phyloP scores from a whole-genome alignment of 2,329 filamentous ascomycete species.

The Fusarium sp. region DNA sequence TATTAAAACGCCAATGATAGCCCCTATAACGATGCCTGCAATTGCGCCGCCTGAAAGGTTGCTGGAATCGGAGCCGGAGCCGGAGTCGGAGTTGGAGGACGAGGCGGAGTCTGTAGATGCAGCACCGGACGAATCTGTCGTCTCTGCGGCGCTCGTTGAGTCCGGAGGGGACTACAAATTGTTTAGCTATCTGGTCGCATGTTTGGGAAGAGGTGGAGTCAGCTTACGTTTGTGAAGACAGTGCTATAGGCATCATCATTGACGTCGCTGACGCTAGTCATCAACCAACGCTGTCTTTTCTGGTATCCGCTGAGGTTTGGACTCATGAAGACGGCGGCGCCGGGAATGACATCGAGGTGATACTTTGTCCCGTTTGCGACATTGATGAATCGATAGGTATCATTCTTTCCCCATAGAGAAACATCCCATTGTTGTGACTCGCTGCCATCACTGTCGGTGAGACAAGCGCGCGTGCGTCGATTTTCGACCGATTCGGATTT shows the following conservation, averaged over 20 bases:
- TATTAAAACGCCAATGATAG: no score
- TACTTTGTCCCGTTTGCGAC: constrained; percentile 52
- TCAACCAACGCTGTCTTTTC: constrained; percentile 53
- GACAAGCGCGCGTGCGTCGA: constrained; percentile 50
- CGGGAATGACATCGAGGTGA: constrained; percentile 53
- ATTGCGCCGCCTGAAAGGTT: no score
- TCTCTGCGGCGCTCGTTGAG: no score
- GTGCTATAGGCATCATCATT: constrained; percentile 54
- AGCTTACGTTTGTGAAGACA: constrained; percentile 30
- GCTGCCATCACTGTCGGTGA: constrained; percentile 44
- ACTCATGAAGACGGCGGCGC: constrained; percentile 53
- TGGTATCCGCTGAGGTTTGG: constrained; percentile 45
- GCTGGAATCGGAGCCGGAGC: no score
- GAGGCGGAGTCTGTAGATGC: no score
- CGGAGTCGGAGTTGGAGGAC: no score
- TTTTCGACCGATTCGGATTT: constrained; percentile 31
- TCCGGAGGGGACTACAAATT: no score
- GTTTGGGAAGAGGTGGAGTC: no score
- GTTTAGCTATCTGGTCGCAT: no score
- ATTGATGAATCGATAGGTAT: constrained; percentile 51
- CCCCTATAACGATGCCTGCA: no score
- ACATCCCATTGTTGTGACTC: constrained; percentile 55
- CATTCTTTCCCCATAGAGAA: constrained; percentile 46
- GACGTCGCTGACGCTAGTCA: constrained; percentile 50
- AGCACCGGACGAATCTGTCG: no score